Evolutionary conservation across 2,329 filamentous ascomycete genomes (phyloP).

Genomic region (Lasiodiplodia hormozganensis): DNA sequence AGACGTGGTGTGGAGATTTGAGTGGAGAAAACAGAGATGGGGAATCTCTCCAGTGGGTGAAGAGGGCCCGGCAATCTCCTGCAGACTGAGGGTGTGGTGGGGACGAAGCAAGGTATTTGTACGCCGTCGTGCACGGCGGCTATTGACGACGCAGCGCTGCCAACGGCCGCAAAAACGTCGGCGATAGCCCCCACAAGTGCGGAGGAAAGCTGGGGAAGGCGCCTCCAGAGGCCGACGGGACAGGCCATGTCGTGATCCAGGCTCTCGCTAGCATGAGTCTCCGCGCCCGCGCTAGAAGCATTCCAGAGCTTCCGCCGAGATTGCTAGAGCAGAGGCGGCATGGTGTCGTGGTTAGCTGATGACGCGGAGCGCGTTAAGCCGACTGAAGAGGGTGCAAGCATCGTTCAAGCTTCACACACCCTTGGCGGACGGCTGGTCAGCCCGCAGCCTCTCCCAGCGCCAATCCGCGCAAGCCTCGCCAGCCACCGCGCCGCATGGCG

Average conservation of each 20-base stretch:
- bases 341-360: background rate
- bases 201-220: constrained; percentile 20
- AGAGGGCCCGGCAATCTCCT: constrained; percentile 2
- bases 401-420: constrained; percentile 9
- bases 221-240: background rate
- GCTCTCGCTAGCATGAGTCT: background rate
- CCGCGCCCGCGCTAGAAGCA: constrained; percentile 11
- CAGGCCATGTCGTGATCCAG: constrained; percentile 13
- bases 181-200: background rate
- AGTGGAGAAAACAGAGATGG: background rate
- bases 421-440: constrained; percentile 14
- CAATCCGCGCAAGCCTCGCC: background rate
- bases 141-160: no score
- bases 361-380: background rate
- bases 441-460: constrained; percentile 5
- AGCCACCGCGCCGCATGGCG: background rate
- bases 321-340: constrained; percentile 2
- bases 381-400: background rate
- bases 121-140: background rate
- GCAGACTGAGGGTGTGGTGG: background rate
- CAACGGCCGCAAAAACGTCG: background rate
- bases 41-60: background rate
- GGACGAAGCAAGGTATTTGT: constrained; percentile 13
- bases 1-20: background rate
- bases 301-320: constrained; percentile 22